Evolutionary conservation across 2,329 filamentous ascomycete genomes (phyloP).

Genomic region (Biscogniauxia mediterranea): DNA sequence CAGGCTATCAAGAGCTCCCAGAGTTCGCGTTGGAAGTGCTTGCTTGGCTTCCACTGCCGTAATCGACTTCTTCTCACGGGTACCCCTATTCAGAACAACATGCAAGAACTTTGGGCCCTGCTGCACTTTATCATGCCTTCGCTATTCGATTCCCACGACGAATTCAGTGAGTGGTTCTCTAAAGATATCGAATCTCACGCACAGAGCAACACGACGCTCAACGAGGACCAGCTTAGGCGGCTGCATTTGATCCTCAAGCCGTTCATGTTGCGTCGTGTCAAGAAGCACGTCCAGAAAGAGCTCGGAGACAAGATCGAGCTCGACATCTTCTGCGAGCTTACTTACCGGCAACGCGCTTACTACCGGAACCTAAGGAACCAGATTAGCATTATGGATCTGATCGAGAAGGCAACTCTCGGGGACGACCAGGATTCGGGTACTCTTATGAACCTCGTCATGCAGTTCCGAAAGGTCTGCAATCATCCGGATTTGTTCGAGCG

Average conservation of each 20-base stretch:
- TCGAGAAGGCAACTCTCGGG: slow-evolving; percentile 92
- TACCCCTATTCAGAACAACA: slow-evolving; percentile 99
- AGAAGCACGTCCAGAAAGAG: slow-evolving; percentile 99
- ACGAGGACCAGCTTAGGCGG: slow-evolving; percentile 94
- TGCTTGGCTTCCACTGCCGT: slow-evolving; percentile 91
- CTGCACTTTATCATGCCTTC: slow-evolving; percentile 99
- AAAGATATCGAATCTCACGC: slow-evolving; percentile 98
- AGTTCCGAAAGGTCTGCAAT: slow-evolving; percentile 99
- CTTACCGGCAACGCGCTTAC: slow-evolving; percentile 91
- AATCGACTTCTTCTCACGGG: slow-evolving; percentile 92
- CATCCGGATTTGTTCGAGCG: slow-evolving; percentile 96
- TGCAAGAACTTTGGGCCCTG: slow-evolving; percentile 97
- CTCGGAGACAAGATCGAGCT: slow-evolving; percentile 97
- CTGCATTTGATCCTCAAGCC: slow-evolving; percentile 99
- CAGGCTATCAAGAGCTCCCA: slow-evolving; percentile 98
- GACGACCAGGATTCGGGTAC: slow-evolving; percentile 95
- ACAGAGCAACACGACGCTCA: slow-evolving; percentile 98
- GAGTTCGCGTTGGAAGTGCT: slow-evolving; percentile 94
- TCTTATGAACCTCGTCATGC: slow-evolving; percentile 99
- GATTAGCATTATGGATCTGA: slow-evolving; percentile 97
- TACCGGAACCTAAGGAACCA: slow-evolving; percentile 92
- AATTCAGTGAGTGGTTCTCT: slow-evolving; percentile 92
- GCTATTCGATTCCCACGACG: slow-evolving; percentile 89
- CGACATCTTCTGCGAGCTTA: slow-evolving; percentile 94
- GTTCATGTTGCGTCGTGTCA: slow-evolving; percentile 98